Evolutionary conservation across 2,329 filamentous ascomycete genomes (phyloP).

Genomic region (Escovopsis sp.): DNA sequence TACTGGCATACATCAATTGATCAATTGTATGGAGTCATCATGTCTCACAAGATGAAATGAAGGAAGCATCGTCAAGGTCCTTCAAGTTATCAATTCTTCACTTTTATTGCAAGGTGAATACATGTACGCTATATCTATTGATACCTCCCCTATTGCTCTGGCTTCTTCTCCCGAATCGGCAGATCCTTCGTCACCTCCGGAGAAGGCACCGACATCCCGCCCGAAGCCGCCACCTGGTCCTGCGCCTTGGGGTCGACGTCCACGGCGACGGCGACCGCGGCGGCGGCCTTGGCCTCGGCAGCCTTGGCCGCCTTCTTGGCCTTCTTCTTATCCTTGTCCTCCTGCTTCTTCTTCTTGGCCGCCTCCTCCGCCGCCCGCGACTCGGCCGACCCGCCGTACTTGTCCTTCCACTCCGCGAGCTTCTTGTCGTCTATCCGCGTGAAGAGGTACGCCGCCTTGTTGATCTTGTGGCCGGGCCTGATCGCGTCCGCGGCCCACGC

Average conservation of each 20-base stretch:
- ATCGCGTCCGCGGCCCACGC: constrained; percentile 48
- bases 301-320: constrained; percentile 24
- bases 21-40: no score
- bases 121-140: neutral
- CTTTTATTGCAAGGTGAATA: neutral
- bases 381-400: constrained; percentile 36
- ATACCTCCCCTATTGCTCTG: neutral
- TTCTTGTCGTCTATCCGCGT: constrained; percentile 70
- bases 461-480: constrained; percentile 64
- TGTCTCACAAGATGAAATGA: no score
- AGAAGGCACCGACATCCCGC: constrained; percentile 6
- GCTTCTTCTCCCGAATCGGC: constrained; percentile 10
- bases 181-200: constrained; percentile 11
- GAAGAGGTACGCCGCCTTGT: constrained; percentile 67
- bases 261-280: neutral
- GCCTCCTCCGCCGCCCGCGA: constrained; percentile 5
- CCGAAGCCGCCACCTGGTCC: constrained; percentile 8
- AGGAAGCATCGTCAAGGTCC: no score
- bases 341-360: constrained; percentile 23
- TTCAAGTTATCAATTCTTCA: no score
- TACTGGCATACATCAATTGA: no score
- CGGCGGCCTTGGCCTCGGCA: constrained; percentile 13
- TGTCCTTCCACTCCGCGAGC: constrained; percentile 67
- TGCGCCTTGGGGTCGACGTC: constrained; percentile 6
- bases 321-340: constrained; percentile 20